Evolutionary conservation across 2,329 filamentous ascomycete genomes (phyloP).

Genomic region (Colletotrichum horii): DNA sequence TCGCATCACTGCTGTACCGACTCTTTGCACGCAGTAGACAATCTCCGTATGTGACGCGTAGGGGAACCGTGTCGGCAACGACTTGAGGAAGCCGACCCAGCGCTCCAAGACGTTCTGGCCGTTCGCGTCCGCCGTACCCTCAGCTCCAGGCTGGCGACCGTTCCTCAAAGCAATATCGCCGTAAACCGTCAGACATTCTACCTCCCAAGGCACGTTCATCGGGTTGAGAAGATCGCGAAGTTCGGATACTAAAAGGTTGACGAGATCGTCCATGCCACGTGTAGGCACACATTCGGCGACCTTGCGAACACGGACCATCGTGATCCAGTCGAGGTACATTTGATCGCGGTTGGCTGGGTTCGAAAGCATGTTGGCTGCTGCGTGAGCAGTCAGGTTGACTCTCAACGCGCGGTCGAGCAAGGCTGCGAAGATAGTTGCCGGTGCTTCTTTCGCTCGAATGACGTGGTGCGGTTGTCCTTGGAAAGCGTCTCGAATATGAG

Average conservation of each 20-base stretch:
- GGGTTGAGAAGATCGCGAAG: slow-evolving; percentile 76
- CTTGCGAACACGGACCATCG: slow-evolving; percentile 66
- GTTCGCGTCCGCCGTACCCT: slow-evolving; percentile 40
- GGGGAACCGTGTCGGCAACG: slow-evolving; percentile 73
- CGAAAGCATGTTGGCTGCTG: slow-evolving; percentile 89
- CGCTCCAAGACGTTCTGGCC: slow-evolving; percentile 76
- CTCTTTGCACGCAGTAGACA: slow-evolving; percentile 76
- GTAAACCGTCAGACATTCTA: slow-evolving; percentile 66
- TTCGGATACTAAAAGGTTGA: slow-evolving; percentile 67
- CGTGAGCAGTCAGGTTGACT: slow-evolving; percentile 92
- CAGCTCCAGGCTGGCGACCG: slow-evolving; percentile 45
- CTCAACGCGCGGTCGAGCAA: slow-evolving; percentile 86
- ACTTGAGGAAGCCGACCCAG: slow-evolving; percentile 76
- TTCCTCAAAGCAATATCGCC: slow-evolving; percentile 59
- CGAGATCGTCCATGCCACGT: slow-evolving; percentile 69
- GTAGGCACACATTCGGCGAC: slow-evolving; percentile 68
- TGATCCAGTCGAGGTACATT: slow-evolving; percentile 94
- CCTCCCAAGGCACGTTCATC: slow-evolving; percentile 67
- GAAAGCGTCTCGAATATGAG: slow-evolving; percentile 85
- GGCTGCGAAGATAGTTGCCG: slow-evolving; percentile 86
- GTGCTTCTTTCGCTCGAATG: slow-evolving; percentile 83
- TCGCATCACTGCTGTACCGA: slow-evolving; percentile 79
- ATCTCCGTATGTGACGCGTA: slow-evolving; percentile 75
- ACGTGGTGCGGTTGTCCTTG: slow-evolving; percentile 86
- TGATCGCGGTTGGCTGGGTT: slow-evolving; percentile 88